Conservation (phyloP, 768 basidiomycete genomes). For the Leccinum ochraceum region DNA sequence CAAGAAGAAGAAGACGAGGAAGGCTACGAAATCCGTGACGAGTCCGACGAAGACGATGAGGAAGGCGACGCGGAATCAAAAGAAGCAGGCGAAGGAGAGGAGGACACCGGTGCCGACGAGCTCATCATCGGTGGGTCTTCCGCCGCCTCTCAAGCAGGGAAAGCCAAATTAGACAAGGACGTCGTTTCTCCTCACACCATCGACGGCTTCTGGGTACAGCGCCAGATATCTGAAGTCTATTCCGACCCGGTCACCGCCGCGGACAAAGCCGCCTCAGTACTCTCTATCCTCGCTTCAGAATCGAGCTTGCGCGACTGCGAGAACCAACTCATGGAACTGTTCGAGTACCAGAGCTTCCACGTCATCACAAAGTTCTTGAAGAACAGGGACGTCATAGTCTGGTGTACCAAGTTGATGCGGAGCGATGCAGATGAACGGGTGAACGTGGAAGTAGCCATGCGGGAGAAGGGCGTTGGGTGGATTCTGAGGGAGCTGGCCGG, state of each 20-base stretch:
- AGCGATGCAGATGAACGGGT: slow-evolving; percentile 86
- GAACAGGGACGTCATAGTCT: slow-evolving; percentile 94
- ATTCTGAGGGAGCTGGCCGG: slow-evolving; percentile 88
- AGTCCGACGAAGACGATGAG: slow-evolving; percentile 74
- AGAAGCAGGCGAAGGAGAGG: slow-evolving; percentile 45
- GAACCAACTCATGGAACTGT: slow-evolving; percentile 95
- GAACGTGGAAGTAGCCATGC: slow-evolving; percentile 96
- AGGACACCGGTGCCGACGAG: slow-evolving; percentile 59
- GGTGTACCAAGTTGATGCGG: slow-evolving; percentile 96
- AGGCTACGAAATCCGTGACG: slow-evolving; percentile 83
- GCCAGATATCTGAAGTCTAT: slow-evolving; percentile 87
- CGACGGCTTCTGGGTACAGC: slow-evolving; percentile 99
- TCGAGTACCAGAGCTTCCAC: slow-evolving; percentile 91
- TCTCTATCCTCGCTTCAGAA: slow-evolving; percentile 85
- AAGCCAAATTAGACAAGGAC: slow-evolving; percentile 68
- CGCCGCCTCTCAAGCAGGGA: slow-evolving; percentile 44
- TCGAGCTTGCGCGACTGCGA: slow-evolving; percentile 89
- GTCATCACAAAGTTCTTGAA: slow-evolving; percentile 89
- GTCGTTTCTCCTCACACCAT: slow-evolving; percentile 86
- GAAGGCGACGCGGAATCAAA: slow-evolving; percentile 47
- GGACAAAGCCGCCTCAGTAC: slow-evolving; percentile 83
- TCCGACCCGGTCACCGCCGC: slow-evolving; percentile 93
- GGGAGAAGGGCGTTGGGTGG: slow-evolving; percentile 96
- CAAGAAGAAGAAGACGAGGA: slow-evolving; percentile 92
- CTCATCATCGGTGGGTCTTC: slow-evolving; percentile 78